Conservation (phyloP, 2,329 filamentous ascomycete species). For the Fusarium heterosporum region DNA sequence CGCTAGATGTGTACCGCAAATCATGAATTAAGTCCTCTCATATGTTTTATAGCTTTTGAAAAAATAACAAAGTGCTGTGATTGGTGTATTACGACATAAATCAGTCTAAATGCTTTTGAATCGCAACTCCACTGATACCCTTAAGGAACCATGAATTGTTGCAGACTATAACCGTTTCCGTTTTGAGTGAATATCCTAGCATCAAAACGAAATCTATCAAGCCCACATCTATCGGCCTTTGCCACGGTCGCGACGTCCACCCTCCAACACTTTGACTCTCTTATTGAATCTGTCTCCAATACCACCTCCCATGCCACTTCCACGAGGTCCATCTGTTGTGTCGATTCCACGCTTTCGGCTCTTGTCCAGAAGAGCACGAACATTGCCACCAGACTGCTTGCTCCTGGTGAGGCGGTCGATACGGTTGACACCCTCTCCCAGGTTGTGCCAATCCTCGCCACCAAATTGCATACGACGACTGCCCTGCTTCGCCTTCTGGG, state of each 20-base stretch:
- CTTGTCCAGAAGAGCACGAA: constrained; percentile 77
- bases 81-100: background rate
- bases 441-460: constrained; percentile 90
- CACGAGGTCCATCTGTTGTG: constrained; percentile 74
- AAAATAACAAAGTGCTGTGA: background rate
- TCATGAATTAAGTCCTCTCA: background rate
- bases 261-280: constrained; percentile 68
- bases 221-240: constrained; percentile 53
- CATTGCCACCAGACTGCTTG: constrained; percentile 68
- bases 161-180: background rate
- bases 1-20: background rate
- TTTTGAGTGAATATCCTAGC: background rate
- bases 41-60: background rate
- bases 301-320: constrained; percentile 67
- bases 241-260: constrained; percentile 58
- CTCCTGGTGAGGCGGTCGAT: constrained; percentile 85
- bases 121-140: constrained; percentile 7
- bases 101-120: background rate
- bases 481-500: constrained; percentile 69
- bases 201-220: constrained; percentile 25
- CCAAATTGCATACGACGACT: constrained; percentile 76
- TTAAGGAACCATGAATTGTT: background rate
- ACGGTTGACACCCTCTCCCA: constrained; percentile 87
- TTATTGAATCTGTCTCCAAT: constrained; percentile 83
- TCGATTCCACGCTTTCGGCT: constrained; percentile 85